These are phyloP conservation scores for Taiozyma sp. DNA, from an alignment of 1,139 yeast species.

Conservation along the genomic window DNA sequence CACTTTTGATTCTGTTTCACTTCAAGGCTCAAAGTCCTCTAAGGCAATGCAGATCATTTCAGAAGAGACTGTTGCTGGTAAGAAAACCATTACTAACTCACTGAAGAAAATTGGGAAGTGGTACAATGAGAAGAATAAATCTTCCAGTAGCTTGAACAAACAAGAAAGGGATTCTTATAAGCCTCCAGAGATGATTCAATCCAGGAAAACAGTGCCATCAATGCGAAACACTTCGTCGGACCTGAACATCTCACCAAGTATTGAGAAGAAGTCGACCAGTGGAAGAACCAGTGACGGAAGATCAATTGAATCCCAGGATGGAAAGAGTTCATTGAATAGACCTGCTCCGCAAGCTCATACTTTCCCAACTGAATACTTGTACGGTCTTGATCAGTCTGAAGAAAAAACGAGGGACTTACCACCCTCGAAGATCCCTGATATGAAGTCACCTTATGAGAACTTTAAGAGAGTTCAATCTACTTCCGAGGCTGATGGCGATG, in stretches of 20 bases:
- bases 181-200: conserved; percentile 64
- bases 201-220: conserved; percentile 34
- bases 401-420: conserved; percentile 9
- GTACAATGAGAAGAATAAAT: conserved; percentile 47
- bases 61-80: conserved; percentile 26
- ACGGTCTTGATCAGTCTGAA: conserved; percentile 14
- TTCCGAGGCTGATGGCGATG: neutral
- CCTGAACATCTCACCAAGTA: neutral
- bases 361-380: conserved; percentile 22
- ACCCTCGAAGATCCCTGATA: conserved; percentile 23
- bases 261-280: conserved; percentile 1
- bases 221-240: neutral
- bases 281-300: conserved; percentile 4
- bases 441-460: conserved; percentile 19
- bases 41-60: conserved; percentile 19
- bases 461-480: neutral
- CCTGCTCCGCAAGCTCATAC: conserved; percentile 23
- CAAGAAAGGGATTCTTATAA: conserved; percentile 27
- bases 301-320: conserved; percentile 2
- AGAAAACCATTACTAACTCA: conserved; percentile 36
- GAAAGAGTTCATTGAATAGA: conserved; percentile 4
- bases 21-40: conserved; percentile 7
- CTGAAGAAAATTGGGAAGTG: conserved; percentile 63
- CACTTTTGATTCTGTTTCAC: neutral
- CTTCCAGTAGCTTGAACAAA: conserved; percentile 2